Conservation (phyloP, 208 protist genomes). For the Tritrichomonas musculus region DNA sequence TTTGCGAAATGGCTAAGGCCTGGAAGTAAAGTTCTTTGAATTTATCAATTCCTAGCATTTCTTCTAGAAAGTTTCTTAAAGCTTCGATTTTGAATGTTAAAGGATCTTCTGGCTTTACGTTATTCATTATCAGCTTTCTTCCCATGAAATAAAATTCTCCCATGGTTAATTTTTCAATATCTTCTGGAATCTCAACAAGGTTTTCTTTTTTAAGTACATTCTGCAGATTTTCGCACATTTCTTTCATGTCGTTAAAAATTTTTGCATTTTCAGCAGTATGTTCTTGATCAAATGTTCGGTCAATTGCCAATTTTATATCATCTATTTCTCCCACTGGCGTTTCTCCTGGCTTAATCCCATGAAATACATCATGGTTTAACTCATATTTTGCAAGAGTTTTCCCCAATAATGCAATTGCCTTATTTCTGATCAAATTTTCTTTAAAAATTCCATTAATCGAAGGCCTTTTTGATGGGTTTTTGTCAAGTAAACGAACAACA, state of each 20-base stretch:
- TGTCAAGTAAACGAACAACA: neutral
- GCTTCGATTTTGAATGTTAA: neutral
- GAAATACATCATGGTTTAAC: neutral
- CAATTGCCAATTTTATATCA: neutral
- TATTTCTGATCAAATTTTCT: neutral
- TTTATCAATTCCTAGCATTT: neutral
- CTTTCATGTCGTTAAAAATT: conserved; percentile 12
- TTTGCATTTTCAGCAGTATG: neutral
- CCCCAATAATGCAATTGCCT: neutral
- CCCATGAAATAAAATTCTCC: conserved; percentile 31
- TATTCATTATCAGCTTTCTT: neutral
- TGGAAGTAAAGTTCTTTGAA: neutral
- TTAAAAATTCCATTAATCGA: neutral
- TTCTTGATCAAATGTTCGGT: neutral
- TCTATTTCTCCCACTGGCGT: neutral
- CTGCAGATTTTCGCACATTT: neutral
- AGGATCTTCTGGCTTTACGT: neutral
- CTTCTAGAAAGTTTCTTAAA: neutral
- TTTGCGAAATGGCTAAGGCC: too few relatives aligned
- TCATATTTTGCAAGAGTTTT: neutral
- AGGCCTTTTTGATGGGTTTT: neutral
- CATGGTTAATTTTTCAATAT: neutral
- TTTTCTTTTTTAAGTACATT: neutral
- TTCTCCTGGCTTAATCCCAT: neutral
- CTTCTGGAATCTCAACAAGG: neutral